Conservation (phyloP, 257 asterid species). For the Parsonsia alboflavescens region DNA sequence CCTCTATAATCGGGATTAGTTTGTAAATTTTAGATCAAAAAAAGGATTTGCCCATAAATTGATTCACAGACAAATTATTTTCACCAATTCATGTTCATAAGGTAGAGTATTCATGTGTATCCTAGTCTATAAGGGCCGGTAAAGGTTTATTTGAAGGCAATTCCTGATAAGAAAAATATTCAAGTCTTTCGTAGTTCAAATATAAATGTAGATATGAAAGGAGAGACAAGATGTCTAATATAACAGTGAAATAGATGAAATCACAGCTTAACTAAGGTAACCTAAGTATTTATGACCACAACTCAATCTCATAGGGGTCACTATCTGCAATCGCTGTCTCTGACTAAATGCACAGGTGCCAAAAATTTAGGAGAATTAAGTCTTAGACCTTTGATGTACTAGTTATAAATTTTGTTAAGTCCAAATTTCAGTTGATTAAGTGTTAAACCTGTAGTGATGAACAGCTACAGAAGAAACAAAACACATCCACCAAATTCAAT, state of each 20-base stretch:
- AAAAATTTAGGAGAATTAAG: background rate
- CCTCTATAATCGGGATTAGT: slow-evolving; percentile 98
- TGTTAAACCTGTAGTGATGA: too few relatives aligned
- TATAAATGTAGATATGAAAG: background rate
- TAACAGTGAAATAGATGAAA: background rate
- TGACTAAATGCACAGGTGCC: background rate
- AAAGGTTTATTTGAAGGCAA: background rate
- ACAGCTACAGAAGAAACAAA: too few relatives aligned
- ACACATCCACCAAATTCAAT: too few relatives aligned
- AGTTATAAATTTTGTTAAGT: background rate
- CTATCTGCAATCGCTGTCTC: background rate
- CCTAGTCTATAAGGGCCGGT: background rate
- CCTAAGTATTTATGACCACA: background rate
- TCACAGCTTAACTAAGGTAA: background rate
- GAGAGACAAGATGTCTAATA: background rate
- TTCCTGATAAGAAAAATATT: background rate
- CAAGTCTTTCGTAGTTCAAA: background rate
- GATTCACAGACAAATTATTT: slow-evolving; percentile 1
- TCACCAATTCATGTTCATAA: slow-evolving; percentile 6
- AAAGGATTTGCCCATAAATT: slow-evolving; percentile 69
- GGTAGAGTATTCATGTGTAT: background rate
- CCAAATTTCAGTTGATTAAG: background rate
- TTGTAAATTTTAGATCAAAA: slow-evolving; percentile 29
- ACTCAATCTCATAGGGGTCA: background rate
- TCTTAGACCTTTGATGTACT: background rate